Evolutionary conservation across 1,284 basidiomycete species (phyloP), one percentile per base, ranked within the genome.

Genomic region (Pholiota adiposa): DNA sequence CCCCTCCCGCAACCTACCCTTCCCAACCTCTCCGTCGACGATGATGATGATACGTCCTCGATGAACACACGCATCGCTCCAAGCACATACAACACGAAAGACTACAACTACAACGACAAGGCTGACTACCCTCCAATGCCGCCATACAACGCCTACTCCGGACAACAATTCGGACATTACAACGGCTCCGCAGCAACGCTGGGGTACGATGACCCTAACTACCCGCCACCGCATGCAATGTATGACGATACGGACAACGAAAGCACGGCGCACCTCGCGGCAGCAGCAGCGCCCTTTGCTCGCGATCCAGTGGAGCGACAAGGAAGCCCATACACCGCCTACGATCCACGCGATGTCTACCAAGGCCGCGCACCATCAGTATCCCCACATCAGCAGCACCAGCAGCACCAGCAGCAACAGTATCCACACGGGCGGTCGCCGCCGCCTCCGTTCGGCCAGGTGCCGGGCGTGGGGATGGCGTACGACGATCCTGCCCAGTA

Each of bases 1-100:
- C 90, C 93, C n/a, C 81, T 94, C 21, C 93, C 93, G n/a, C 95
- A 97, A 75, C 96, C 96, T 0, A 99, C 96, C 1, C 83, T 98
- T 49, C 96, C 96, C n/a, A 92, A 92, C 63, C 83, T 99, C 56
- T 91, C 88, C 19, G 80, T 97, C 59, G 91, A 94, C 63, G 93
- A 97, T 63, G 90, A 92, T 62, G 86, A 90, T 64, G 87, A 92
- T 60, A 72, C 77, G 18, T 76, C 82, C 1, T 88, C 87, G 11
- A 76, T 85, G 64, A 78, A 79, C 60, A 89, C 86, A 34, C 84
- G 83, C 54, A 80, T 77, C 23, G 77, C 87, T 12, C 80, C 85
- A 9, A 86, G 79, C 73, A 79, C 80, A 11, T 81, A 83, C 71
- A 79, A 78, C 61, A 79, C 83, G 65, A 84, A 86, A 63, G 80